Base-by-base conservation (phyloP, 805 yeast species). In the Candida taoyuanica region DNA sequence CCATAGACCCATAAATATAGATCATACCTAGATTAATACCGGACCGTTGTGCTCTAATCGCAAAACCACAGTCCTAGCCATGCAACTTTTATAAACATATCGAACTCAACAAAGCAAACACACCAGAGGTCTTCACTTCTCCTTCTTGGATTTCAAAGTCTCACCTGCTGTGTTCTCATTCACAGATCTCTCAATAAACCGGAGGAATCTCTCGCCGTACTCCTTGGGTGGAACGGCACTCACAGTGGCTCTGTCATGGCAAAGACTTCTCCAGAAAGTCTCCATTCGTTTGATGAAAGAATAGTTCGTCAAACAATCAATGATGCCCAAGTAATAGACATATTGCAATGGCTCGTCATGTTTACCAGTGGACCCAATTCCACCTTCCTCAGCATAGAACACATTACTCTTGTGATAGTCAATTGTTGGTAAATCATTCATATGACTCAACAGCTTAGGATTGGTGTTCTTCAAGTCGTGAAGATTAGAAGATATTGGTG, bases 141-240 rank as follows among this genome's bases (percentile, higher is more conserved):
- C 41, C 21, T 37, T 32, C 31, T 43, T 40, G 6, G 18, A 5
- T 13, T 35, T 35, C 7, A 18, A 5, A 3, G 17, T 17, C 27
- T 42, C 45, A 23, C 45, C 47, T 17, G 49, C 49, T 4, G 44
- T 51, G 31, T 52, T 53, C 33, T 52, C 51, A 41, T 60, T 62
- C 17, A 65, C 53, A 5, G 71, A 64, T 15, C 54, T 46, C 24
- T 54, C 57, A n/a, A 93, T 78, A 56, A 93, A 93, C 15, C 69
- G 67, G 42, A 81, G 67, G 57, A 93, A 89, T 52, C 99, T 70
- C 40, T 82, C 81, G 7, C 96, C 97, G 55, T 93, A 93, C 51
- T 89, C 98, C 5, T 55, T 53, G 0, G 98, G 89, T 0, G 99
- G 98, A 11, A 93, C 70, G 0, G 98, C 94, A 49, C 95, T 85